A percentile compares a stretch with the other conserved stretches of the same genome.
phyloP scores from a whole-genome alignment of 257 asterid species.

The Nicotiana tabacum region DNA sequence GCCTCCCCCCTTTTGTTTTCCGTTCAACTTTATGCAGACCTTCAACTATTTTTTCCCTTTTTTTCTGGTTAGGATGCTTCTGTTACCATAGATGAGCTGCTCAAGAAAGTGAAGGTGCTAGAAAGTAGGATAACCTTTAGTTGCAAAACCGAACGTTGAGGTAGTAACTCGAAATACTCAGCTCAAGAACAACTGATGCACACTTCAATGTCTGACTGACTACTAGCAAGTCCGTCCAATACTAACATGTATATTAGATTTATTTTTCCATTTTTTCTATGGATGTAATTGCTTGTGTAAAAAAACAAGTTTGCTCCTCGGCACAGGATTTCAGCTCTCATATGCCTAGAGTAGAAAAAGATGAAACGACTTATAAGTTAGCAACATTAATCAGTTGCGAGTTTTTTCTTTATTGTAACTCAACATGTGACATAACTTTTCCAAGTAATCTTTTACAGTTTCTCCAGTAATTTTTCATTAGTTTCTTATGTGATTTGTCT shows the following conservation, averaged over 20 bases:
- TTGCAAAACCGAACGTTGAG: constrained; percentile 14
- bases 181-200: background rate
- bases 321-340: background rate
- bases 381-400: too few species aligned
- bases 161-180: background rate
- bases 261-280: too few species aligned
- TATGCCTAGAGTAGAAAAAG: background rate
- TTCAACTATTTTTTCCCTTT: background rate
- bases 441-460: too few species aligned
- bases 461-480: too few species aligned
- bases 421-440: too few species aligned
- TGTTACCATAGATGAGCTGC: constrained; percentile 38
- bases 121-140: constrained; percentile 15
- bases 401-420: too few species aligned
- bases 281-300: background rate
- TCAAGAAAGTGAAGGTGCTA: constrained; percentile 29
- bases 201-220: background rate
- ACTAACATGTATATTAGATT: background rate
- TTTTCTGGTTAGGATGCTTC: constrained; percentile 39
- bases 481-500: too few species aligned
- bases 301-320: background rate
- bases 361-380: too few species aligned
- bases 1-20: background rate
- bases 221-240: background rate
- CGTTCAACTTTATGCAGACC: background rate